Conservation (phyloP, 148 eudicot genomes). For the Arctostaphylos glauca region DNA sequence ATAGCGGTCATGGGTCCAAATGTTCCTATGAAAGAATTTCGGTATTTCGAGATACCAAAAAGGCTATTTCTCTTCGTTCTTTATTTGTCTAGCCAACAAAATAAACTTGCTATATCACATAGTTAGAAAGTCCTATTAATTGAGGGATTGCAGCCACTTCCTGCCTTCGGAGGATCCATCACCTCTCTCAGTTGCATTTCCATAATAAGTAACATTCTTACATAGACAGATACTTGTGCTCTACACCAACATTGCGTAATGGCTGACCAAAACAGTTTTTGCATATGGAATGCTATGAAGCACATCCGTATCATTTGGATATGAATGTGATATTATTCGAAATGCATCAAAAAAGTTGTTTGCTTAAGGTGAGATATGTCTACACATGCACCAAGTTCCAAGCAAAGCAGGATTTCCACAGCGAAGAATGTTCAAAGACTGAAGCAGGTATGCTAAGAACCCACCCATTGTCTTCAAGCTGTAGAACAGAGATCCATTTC, state of each 20-base stretch:
- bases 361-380: background rate
- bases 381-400: background rate
- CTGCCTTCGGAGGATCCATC: background rate
- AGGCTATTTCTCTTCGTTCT: background rate
- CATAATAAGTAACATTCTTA: background rate
- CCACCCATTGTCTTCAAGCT: slow-evolving; percentile 2
- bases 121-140: background rate
- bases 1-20: background rate
- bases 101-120: background rate
- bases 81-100: background rate
- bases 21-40: background rate
- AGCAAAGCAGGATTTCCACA: background rate
- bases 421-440: background rate
- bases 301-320: background rate
- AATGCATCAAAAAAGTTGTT: background rate
- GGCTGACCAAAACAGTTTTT: background rate
- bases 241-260: background rate
- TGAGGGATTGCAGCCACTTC: background rate
- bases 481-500: slow-evolving; percentile 3
- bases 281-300: background rate
- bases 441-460: background rate
- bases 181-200: background rate
- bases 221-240: background rate
- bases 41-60: background rate
- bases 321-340: background rate